These are phyloP conservation scores for Penicillium sp. DNA, from an alignment of 2,329 filamentous ascomycete species.

Conservation along the genomic window DNA sequence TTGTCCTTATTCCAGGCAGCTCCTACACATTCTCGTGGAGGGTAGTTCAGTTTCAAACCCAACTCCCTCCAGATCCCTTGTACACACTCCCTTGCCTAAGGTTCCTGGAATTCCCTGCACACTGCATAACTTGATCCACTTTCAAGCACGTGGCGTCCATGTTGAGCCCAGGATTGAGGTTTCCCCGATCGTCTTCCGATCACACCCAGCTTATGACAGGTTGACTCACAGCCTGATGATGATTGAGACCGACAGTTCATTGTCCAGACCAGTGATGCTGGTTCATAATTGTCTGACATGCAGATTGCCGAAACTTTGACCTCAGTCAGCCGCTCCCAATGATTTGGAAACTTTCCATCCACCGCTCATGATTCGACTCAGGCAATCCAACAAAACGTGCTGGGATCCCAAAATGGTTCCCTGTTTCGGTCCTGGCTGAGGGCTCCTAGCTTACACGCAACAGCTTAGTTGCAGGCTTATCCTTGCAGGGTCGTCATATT, in stretches of 20 bases:
- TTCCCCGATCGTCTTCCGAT: constrained; percentile 1
- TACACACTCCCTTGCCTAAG: constrained; percentile 5
- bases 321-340: constrained; percentile 3
- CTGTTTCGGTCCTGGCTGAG: not conserved
- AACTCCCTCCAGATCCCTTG: constrained; percentile 8
- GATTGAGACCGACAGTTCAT: constrained; percentile 2
- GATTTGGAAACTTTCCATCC: constrained; percentile 4
- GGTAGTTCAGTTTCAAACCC: constrained; percentile 19
- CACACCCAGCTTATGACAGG: constrained; percentile 1
- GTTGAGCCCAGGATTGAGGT: not conserved
- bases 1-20: not conserved
- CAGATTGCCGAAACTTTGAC: constrained; percentile 9
- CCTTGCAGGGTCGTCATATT: not conserved
- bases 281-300: constrained; percentile 11
- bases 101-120: constrained; percentile 3
- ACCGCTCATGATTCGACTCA: constrained; percentile 8
- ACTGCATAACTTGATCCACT: constrained; percentile 12
- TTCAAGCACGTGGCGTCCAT: constrained; percentile 14
- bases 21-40: constrained; percentile 14
- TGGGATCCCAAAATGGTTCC: constrained; percentile 7
- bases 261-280: constrained; percentile 2
- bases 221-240: constrained; percentile 16
- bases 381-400: constrained; percentile 1
- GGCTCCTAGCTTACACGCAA: not conserved
- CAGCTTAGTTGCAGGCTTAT: constrained; percentile 5